Base-by-base conservation (phyloP, 208 protist species). In the Acanthamoeba lenticulata region DNA sequence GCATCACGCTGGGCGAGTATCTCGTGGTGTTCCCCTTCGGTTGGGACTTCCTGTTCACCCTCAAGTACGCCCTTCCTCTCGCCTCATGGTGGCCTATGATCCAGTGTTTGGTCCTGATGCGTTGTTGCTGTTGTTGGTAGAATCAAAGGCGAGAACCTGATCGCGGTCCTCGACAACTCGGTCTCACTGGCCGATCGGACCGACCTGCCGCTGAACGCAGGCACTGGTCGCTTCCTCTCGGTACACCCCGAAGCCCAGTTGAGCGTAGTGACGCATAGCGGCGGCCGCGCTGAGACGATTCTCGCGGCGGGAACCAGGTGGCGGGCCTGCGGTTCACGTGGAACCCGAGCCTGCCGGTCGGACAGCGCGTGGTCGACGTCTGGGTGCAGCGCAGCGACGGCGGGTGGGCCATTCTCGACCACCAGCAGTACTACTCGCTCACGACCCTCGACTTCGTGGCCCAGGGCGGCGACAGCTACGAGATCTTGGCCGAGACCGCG, bases 191-290 rank as follows among this genome's bases (percentile, higher is more conserved):
- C 83, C 34, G 83, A 90, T 32, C 47, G 65, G 52, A 69, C 83
- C 57, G 3, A 57, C 29, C 83, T 57, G 29, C 83, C 83, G 29
- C 36, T 90, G 15, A 90, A n/a, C 42, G 83, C 47, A 44, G 83
- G 83, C 32, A 47, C 42, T 2, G 83, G 83, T 45, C 83, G 83
- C 15, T 90, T 90, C 49, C 83, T 90, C n/a, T 67, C 47, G 47
- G 83, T 90, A 55, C 32, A 52, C n/a, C 13, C 27, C 60, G 67
- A 42, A n/a, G n/a, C n/a, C n/a, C n/a, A n/a, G n/a, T n/a, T n/a
- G n/a, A n/a, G n/a, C n/a, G n/a, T 52, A 19, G 45, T 52, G 15
- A 52, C 45, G 45, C 45, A 52, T 52, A 52, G 45, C 15, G 15
- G 5, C 45, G 9, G 45, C 15, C 0, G 6, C 24, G 17, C 13